These are phyloP conservation scores for Simplicillium sp. DNA, from an alignment of 2,329 filamentous ascomycete genomes.

Conservation along the genomic window DNA sequence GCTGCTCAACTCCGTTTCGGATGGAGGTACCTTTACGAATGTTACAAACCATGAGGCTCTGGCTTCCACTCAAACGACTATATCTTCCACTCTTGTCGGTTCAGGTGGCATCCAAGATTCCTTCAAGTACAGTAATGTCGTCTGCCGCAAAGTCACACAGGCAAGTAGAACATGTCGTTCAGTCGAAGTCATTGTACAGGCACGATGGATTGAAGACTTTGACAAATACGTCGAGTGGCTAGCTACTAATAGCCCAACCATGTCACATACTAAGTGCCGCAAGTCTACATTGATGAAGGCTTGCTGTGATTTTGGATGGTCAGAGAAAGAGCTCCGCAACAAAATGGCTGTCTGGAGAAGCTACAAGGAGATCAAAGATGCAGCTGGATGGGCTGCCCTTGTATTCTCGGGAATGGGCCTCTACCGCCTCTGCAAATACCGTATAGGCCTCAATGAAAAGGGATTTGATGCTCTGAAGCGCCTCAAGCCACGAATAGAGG, in stretches of 20 bases:
- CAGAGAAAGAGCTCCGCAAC: slow-evolving; percentile 48
- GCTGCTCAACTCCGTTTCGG: no score
- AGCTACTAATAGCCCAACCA: slow-evolving; percentile 23
- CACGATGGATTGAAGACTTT: no score
- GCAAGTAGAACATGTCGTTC: no score
- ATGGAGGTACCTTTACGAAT: no score
- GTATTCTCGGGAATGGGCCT: slow-evolving; percentile 49
- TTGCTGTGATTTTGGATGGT: slow-evolving; percentile 43
- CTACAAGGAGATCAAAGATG: slow-evolving; percentile 48
- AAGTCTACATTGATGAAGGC: slow-evolving; percentile 43
- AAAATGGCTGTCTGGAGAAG: slow-evolving; percentile 41
- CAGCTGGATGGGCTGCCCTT: slow-evolving; percentile 44
- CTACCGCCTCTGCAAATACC: slow-evolving; percentile 52
- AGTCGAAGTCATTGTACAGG: no score
- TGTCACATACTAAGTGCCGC: slow-evolving; percentile 36
- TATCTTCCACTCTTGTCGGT: no score
- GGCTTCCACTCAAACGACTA: no score
- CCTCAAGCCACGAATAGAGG: slow-evolving; percentile 36
- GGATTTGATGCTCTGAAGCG: slow-evolving; percentile 24
- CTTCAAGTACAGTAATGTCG: no score
- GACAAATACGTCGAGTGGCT: slow-evolving; percentile 37
- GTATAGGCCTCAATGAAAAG: slow-evolving; percentile 31
- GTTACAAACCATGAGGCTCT: no score
- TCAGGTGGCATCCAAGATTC: no score
- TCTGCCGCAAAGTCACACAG: no score